phyloP scores from a whole-genome alignment of 441 rosid genomes.

The Eruca vesicaria region DNA sequence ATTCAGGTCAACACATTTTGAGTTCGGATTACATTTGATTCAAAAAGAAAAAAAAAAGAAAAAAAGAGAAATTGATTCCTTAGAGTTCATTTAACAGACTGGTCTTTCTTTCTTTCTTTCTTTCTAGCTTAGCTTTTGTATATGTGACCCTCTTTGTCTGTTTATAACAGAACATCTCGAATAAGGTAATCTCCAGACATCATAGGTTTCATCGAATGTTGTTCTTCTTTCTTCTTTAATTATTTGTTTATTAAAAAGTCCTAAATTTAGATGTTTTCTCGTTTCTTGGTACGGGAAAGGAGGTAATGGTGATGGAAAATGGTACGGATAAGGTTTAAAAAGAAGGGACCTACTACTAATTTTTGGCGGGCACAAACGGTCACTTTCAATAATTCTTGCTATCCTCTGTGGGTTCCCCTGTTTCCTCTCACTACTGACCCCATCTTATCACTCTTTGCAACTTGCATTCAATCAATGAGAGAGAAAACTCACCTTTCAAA shows the following conservation, averaged over 20 bases:
- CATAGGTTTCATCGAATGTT: slow-evolving; percentile 40
- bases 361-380: slow-evolving; percentile 78
- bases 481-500: slow-evolving; percentile 7
- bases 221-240: slow-evolving; percentile 17
- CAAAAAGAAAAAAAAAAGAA: neutral
- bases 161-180: slow-evolving; percentile 21
- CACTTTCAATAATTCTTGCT: slow-evolving; percentile 72
- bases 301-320: slow-evolving; percentile 24
- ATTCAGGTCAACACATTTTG: too few species aligned
- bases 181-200: slow-evolving; percentile 16
- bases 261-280: too few species aligned
- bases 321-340: slow-evolving; percentile 49
- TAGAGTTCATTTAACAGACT: slow-evolving; percentile 12
- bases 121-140: too few species aligned
- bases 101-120: too few species aligned
- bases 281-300: too few species aligned
- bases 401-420: slow-evolving; percentile 49
- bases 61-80: neutral
- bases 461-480: slow-evolving; percentile 32
- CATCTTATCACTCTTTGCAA: slow-evolving; percentile 51
- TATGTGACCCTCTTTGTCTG: slow-evolving; percentile 33
- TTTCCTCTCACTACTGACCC: slow-evolving; percentile 53
- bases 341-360: slow-evolving; percentile 58
- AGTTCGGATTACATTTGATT: slow-evolving; percentile 32
- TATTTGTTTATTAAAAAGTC: too few species aligned